These are phyloP conservation scores for Syzygium jambos DNA, from an alignment of 345 rosid species.

Conservation along the genomic window DNA sequence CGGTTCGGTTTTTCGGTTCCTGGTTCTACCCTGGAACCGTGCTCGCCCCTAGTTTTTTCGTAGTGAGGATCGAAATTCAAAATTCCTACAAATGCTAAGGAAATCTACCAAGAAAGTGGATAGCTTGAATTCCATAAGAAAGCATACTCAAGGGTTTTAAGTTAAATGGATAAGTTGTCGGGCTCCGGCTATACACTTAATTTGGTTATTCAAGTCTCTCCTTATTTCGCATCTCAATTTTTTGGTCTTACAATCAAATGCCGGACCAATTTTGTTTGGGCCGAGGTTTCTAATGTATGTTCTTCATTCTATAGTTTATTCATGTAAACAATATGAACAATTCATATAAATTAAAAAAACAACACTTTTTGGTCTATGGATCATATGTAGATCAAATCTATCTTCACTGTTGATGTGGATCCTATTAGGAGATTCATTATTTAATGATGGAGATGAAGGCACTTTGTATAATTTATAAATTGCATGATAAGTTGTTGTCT, in stretches of 20 bases:
- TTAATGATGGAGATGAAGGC: neutral
- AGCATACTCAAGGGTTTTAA: neutral
- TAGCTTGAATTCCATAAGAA: neutral
- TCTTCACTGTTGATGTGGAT: neutral
- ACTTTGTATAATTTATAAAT: neutral
- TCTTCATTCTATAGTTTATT: neutral
- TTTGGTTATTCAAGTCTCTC: neutral
- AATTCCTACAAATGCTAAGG: no score
- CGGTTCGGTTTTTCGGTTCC: no score
- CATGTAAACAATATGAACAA: neutral
- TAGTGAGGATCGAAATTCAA: neutral
- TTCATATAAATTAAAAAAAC: neutral
- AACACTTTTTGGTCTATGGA: no score
- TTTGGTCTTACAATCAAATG: neutral
- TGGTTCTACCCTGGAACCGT: no score
- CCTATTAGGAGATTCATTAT: neutral
- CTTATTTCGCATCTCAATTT: neutral
- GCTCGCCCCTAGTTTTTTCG: no score
- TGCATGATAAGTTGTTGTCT: neutral
- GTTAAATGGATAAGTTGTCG: neutral
- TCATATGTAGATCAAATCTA: neutral
- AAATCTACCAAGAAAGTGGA: neutral
- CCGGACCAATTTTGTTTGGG: neutral
- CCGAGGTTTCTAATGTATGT: neutral
- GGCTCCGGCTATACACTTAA: neutral